phyloP scores from a whole-genome alignment of 2,329 filamentous ascomycete species.

The Akanthomyces lecanii region DNA sequence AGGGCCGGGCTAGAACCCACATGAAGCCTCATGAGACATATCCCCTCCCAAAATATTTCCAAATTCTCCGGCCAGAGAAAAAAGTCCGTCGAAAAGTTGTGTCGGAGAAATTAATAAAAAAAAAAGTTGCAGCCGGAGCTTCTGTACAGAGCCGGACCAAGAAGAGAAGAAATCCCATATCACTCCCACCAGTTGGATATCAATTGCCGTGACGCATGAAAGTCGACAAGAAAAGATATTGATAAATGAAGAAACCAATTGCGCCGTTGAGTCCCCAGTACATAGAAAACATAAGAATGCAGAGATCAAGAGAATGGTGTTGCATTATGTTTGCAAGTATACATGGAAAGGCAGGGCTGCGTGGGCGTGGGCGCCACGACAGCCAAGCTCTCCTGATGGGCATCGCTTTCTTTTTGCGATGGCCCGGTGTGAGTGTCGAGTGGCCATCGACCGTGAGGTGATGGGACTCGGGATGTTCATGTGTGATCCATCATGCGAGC shows the following conservation, averaged over 20 bases:
- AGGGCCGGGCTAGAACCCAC: not conserved
- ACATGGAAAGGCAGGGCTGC: not conserved
- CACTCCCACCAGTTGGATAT: slow-evolving; percentile 16
- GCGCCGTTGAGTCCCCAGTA: not conserved
- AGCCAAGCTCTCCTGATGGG: not conserved
- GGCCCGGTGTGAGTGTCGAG: slow-evolving; percentile 6
- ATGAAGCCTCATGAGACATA: not conserved
- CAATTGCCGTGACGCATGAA: slow-evolving; percentile 15
- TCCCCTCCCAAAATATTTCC: not conserved
- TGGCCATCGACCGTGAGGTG: not conserved
- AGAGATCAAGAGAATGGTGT: not conserved
- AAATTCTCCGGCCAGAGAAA: not conserved
- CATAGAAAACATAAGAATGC: not conserved
- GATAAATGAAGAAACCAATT: not conserved
- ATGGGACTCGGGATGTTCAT: not conserved
- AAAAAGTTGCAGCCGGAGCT: not conserved
- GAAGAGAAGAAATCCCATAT: slow-evolving; percentile 12
- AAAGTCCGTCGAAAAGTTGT: slow-evolving; percentile 2
- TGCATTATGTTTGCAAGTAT: not conserved
- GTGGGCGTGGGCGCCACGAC: not conserved
- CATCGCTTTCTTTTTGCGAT: not conserved
- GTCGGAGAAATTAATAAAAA: slow-evolving; percentile 10
- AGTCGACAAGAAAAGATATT: slow-evolving; percentile 8
- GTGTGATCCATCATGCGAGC: slow-evolving; percentile 10
- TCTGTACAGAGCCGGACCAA: not conserved